phyloP scores from a whole-genome alignment of 2,329 filamentous ascomycete species.

The Chaetomium globosum region DNA sequence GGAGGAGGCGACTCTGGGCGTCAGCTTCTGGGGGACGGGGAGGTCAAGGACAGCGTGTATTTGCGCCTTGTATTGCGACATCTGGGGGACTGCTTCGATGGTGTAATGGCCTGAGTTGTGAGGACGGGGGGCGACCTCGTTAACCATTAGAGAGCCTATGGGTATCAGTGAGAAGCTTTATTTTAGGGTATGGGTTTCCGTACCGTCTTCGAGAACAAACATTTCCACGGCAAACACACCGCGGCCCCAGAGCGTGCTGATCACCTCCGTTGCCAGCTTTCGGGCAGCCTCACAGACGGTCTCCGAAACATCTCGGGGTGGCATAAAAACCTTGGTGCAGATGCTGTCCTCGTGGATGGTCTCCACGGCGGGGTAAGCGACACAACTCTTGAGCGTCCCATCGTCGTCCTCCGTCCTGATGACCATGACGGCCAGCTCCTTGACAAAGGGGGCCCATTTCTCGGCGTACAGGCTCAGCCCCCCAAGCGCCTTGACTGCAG shows the following conservation, averaged over 20 bases:
- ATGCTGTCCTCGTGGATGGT: conserved; percentile 95
- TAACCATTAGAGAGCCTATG: conserved; percentile 69
- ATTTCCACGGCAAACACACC: conserved; percentile 97
- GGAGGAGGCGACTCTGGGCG: conserved; percentile 60
- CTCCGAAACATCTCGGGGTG: conserved; percentile 70
- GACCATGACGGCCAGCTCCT: conserved; percentile 93
- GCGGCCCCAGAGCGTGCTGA: conserved; percentile 79
- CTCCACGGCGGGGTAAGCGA: conserved; percentile 88
- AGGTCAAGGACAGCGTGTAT: conserved; percentile 77
- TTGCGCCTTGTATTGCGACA: conserved; percentile 91
- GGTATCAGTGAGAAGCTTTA: conserved; percentile 18
- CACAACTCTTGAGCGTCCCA: conserved; percentile 52
- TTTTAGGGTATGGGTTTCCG: conserved; percentile 21
- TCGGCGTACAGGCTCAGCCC: conserved; percentile 80
- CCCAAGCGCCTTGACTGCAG: conserved; percentile 70
- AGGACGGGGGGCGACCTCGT: conserved; percentile 78
- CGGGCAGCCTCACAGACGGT: conserved; percentile 67
- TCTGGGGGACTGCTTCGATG: conserved; percentile 83
- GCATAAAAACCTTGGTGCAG: conserved; percentile 88
- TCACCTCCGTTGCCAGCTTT: conserved; percentile 75
- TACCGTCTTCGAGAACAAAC: conserved; percentile 77
- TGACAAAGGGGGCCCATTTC: conserved; percentile 81
- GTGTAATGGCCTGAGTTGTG: conserved; percentile 96
- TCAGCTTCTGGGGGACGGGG: conserved; percentile 57
- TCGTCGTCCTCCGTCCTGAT: conserved; percentile 77